Evolutionary conservation across 2,329 filamentous ascomycete species (phyloP).

Genomic region (Didymella sp.): DNA sequence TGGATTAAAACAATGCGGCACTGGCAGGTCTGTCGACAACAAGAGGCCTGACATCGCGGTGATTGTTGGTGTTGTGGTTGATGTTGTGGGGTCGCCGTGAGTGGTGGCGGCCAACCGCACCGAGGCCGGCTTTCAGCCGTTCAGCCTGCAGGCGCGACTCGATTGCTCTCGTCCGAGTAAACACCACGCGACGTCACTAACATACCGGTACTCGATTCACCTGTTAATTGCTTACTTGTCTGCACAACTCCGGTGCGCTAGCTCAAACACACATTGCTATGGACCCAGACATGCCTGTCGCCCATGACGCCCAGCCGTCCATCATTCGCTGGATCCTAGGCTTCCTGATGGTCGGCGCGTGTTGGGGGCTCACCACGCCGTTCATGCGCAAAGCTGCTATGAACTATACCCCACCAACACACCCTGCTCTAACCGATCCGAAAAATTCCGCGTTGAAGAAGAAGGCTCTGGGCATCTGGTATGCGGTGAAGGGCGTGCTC

Average conservation of each 20-base stretch:
- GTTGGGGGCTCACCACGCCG: conserved; percentile 88
- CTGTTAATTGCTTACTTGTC: neutral
- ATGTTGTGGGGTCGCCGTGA: neutral
- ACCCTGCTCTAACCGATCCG: conserved; percentile 44
- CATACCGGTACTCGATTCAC: neutral
- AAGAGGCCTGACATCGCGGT: neutral
- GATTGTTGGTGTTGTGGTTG: conserved; percentile 2
- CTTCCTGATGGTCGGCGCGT: conserved; percentile 88
- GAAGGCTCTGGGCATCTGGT: conserved; percentile 70
- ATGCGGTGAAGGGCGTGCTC: conserved; percentile 78
- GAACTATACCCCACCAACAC: conserved; percentile 66
- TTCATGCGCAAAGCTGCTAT: conserved; percentile 90
- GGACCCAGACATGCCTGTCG: conserved; percentile 41
- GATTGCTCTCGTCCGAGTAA: neutral
- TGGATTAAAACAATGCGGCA: conserved; percentile 1
- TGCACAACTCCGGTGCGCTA: neutral
- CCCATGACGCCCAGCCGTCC: conserved; percentile 44
- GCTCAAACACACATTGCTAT: conserved; percentile 21
- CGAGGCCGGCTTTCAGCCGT: neutral
- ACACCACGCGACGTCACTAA: conserved; percentile 4
- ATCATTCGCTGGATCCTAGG: conserved; percentile 84
- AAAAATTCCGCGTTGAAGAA: conserved; percentile 66
- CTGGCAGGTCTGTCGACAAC: neutral
- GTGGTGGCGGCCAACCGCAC: neutral
- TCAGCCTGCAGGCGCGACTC: neutral